These are phyloP conservation scores for Pythium graminicola DNA, from an alignment of 352 stramenopile genomes.

Conservation along the genomic window DNA sequence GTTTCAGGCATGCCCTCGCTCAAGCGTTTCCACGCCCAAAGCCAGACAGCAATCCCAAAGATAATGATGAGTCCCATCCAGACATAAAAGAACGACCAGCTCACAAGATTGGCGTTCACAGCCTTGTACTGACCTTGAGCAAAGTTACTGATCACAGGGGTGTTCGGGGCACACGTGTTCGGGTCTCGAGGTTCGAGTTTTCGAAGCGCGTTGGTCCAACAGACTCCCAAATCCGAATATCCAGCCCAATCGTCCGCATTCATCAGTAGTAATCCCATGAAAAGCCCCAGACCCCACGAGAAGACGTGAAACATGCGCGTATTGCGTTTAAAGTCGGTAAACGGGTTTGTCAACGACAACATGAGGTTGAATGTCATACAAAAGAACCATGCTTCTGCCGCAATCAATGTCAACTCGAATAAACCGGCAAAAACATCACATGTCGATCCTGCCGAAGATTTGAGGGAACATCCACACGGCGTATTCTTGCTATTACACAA, in stretches of 20 bases:
- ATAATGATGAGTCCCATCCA: constrained; percentile 82
- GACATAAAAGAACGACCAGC: constrained; percentile 84
- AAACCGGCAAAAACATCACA: constrained; percentile 73
- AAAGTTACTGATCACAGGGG: constrained; percentile 66
- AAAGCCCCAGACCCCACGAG: constrained; percentile 58
- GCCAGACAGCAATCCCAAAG: constrained; percentile 72
- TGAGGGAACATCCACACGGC: constrained; percentile 69
- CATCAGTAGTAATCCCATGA: constrained; percentile 66
- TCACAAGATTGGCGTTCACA: constrained; percentile 83
- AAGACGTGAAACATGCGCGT: constrained; percentile 80
- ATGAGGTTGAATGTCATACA: constrained; percentile 86
- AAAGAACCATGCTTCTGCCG: constrained; percentile 85
- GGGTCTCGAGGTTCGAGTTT: constrained; percentile 40
- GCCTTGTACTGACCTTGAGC: constrained; percentile 45
- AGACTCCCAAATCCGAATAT: constrained; percentile 81
- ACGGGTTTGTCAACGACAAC: constrained; percentile 85
- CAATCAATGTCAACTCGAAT: constrained; percentile 82
- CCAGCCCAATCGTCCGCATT: constrained; percentile 69
- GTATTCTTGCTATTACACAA: constrained; percentile 61
- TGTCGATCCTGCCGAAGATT: constrained; percentile 34
- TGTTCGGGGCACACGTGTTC: constrained; percentile 21
- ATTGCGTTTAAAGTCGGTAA: constrained; percentile 88
- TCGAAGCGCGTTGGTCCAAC: constrained; percentile 81
- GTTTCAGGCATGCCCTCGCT: constrained; percentile 86
- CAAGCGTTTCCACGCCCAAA: constrained; percentile 82